Evolutionary conservation across 768 basidiomycete species (phyloP).

Genomic region (Lyophyllum semitale): DNA sequence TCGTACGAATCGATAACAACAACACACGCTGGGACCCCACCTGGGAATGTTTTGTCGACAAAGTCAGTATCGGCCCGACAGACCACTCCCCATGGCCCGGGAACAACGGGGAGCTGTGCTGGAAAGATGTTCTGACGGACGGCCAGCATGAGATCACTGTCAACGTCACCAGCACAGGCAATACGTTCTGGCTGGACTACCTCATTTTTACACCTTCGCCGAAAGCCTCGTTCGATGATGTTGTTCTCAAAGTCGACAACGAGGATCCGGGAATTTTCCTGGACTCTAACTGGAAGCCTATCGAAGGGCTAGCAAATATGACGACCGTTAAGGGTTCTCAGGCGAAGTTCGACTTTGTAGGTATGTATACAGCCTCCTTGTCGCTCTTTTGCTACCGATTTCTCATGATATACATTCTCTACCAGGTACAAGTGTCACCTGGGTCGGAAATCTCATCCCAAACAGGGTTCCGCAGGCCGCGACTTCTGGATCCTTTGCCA

Average conservation of each 20-base stretch:
- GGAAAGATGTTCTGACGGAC: constrained; percentile 10
- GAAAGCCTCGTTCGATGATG: too few species aligned
- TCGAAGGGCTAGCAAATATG: constrained; percentile 5
- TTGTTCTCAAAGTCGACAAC: constrained; percentile 8
- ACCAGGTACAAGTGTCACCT: constrained; percentile 8
- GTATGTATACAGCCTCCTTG: neutral
- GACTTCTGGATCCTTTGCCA: neutral
- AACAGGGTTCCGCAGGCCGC: neutral
- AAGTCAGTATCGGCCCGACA: constrained; percentile 13
- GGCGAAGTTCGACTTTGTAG: constrained; percentile 6
- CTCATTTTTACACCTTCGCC: too few species aligned
- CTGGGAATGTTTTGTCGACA: constrained; percentile 29
- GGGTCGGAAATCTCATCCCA: constrained; percentile 10
- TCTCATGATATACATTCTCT: neutral
- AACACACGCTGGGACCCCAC: constrained; percentile 20
- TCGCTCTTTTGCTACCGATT: neutral
- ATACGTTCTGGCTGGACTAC: too few species aligned
- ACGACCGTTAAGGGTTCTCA: constrained; percentile 4
- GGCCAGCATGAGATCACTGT: too few species aligned
- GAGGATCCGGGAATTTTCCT: neutral
- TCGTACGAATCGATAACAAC: too few species aligned
- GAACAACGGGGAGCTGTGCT: constrained; percentile 26
- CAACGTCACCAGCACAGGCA: constrained; percentile 18
- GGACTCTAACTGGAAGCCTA: neutral
- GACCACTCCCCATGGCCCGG: constrained; percentile 7